Evolutionary conservation across 2,329 filamentous ascomycete genomes (phyloP).

Genomic region (Knufia fluminis): DNA sequence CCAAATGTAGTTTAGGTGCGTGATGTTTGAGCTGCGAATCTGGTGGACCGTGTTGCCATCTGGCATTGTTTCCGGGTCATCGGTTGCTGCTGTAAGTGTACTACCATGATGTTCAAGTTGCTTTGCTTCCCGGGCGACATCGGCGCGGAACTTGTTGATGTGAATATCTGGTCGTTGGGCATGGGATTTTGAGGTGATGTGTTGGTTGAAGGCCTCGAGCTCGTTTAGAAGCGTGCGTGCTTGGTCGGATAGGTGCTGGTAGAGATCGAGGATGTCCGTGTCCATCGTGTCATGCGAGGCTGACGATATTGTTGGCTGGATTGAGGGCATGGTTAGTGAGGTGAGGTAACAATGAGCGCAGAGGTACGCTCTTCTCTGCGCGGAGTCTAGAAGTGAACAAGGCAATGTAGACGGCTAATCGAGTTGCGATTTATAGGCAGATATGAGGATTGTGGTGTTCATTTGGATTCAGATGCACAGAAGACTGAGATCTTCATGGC

Average conservation of each 20-base stretch:
- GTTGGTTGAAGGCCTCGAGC: conserved; percentile 4
- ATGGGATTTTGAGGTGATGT: not conserved
- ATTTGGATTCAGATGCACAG: not conserved
- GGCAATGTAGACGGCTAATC: too few species aligned
- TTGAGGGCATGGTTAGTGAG: too few species aligned
- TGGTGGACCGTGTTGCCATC: conserved; percentile 9
- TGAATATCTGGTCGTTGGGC: not conserved
- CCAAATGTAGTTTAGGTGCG: not conserved
- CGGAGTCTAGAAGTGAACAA: too few species aligned
- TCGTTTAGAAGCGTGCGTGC: conserved; percentile 1
- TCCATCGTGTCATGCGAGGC: too few species aligned
- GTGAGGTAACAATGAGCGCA: too few species aligned
- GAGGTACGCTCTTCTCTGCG: too few species aligned
- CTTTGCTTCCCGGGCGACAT: not conserved
- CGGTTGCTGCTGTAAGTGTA: not conserved
- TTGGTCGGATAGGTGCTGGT: not conserved
- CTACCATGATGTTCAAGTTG: not conserved
- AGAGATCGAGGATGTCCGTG: conserved; percentile 22
- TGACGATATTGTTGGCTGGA: too few species aligned
- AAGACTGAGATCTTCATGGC: not conserved
- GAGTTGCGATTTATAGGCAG: too few species aligned
- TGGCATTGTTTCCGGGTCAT: not conserved
- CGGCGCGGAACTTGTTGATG: conserved; percentile 22
- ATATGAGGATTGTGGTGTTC: too few species aligned
- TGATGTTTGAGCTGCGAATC: conserved; percentile 1